Base-by-base conservation (phyloP, 1,284 basidiomycete species). In the Singerocomus inundabilis region DNA sequence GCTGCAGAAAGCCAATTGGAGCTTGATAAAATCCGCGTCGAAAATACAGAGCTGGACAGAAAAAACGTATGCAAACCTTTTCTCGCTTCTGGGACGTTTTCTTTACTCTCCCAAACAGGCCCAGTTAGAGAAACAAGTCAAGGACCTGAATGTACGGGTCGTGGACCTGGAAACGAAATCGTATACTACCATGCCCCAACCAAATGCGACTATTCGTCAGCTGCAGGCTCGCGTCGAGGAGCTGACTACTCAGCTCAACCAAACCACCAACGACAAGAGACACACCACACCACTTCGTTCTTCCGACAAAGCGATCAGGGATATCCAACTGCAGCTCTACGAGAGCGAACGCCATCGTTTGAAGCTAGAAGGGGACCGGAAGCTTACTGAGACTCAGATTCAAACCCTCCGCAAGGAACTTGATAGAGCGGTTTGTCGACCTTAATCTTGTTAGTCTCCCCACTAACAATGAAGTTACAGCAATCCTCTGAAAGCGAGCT, bases 101-200 rank as follows among this genome's bases (percentile, higher is more conserved):
- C 2, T 33, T 59, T 32, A 59, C 34, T 54, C 25, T 15, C 16
- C 16, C 39, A 39, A 21, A 25, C 56, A 93, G 90, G 88, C 87
- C 10, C 82, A 76, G 52, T 74, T 93, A 18, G 89, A 91, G 72
- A 91, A 89, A 61, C 85, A 91, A 66, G 76, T 88, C 60, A 91
- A 91, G 63, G 88, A 91, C 43, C 71, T 91, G 30, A 89, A 91
- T 51, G 77, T 90, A 32, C 84, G 83, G 29, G 81, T 92, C 51
- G 84, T 90, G 8, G 90, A 92, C 60, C 73, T 92, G 11, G 91
- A 92, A 65, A 89, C 88, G 0, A 85, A 78, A 59, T 84, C 88
- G 1, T 84, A 88, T 57, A 68, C 82, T 8, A 81, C 67, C 52
- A 79, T 80, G 15, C 82, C 87, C n/a, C 77, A 84, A 24, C 76